Conservation (phyloP, 331 rosid species). For the Rosa hybrid region DNA sequence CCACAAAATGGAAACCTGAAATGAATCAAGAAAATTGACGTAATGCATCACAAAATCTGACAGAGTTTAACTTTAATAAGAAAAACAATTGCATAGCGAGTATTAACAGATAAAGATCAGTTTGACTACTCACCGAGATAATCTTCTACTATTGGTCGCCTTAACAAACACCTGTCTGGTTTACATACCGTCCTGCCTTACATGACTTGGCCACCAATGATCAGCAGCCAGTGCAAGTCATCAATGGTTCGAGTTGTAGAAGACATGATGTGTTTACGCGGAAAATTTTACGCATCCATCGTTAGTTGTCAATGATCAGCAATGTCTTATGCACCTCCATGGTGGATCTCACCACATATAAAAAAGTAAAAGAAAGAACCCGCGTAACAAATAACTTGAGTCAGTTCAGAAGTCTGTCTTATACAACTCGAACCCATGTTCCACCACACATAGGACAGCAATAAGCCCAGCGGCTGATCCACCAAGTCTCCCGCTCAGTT, state of each 20-base stretch:
- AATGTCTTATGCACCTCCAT: constrained; percentile 7
- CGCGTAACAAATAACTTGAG: constrained; percentile 3
- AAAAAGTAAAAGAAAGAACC: not conserved
- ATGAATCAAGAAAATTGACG: not conserved
- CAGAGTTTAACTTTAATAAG: not conserved
- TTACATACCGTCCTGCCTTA: not conserved
- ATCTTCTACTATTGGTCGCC: not conserved
- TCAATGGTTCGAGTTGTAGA: no score
- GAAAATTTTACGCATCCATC: no score
- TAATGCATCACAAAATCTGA: not conserved
- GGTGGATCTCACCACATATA: not conserved
- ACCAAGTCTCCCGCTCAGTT: constrained; percentile 74
- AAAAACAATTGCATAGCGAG: not conserved
- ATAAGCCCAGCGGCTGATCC: constrained; percentile 98
- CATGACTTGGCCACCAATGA: not conserved
- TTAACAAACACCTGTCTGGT: not conserved
- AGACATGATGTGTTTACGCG: no score
- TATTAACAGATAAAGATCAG: not conserved
- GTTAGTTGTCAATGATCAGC: constrained; percentile 7
- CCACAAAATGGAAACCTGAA: not conserved
- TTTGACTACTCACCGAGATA: not conserved
- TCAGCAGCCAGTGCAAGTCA: not conserved
- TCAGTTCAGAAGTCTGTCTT: constrained; percentile 32
- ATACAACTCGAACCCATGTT: constrained; percentile 97
- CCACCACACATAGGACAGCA: constrained; percentile 99